A percentile compares a stretch with the other conserved stretches of the same genome.
Evolutionary conservation across 2,329 filamentous ascomycete genomes (phyloP).

Genomic region (Cercospora nicotianae): DNA sequence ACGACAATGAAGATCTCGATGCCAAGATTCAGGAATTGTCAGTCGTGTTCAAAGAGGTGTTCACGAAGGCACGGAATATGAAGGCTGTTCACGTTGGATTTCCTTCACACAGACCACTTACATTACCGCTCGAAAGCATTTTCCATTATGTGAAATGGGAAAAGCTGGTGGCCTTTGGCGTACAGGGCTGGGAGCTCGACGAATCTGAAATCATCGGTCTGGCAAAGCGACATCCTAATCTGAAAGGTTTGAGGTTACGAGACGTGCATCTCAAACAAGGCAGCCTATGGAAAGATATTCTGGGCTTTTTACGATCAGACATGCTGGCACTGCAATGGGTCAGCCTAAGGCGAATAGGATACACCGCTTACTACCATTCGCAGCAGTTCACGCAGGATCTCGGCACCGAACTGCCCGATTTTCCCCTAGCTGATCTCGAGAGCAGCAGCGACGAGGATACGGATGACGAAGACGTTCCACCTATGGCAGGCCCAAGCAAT

Average conservation of each 20-base stretch:
- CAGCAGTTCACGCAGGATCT: slow-evolving; percentile 39
- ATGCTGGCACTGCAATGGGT: slow-evolving; percentile 62
- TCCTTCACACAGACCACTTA: slow-evolving; percentile 57
- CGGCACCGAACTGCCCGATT: slow-evolving; percentile 52
- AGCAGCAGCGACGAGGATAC: slow-evolving; percentile 23
- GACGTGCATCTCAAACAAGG: slow-evolving; percentile 62
- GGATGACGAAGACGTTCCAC: slow-evolving; percentile 23
- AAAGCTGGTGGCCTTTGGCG: slow-evolving; percentile 62
- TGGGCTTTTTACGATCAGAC: slow-evolving; percentile 56
- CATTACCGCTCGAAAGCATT: slow-evolving; percentile 58
- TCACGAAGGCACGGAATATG: slow-evolving; percentile 60
- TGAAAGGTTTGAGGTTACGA: slow-evolving; percentile 60
- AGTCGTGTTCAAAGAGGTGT: slow-evolving; percentile 57
- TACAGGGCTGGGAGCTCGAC: slow-evolving; percentile 64
- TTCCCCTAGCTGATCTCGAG: slow-evolving; percentile 45
- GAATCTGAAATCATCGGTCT: slow-evolving; percentile 62
- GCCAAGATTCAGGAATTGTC: slow-evolving; percentile 60
- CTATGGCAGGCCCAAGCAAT: neutral
- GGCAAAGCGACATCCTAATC: slow-evolving; percentile 55
- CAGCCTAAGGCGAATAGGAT: slow-evolving; percentile 62
- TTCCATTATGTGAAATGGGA: slow-evolving; percentile 65
- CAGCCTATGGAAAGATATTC: slow-evolving; percentile 61
- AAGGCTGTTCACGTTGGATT: slow-evolving; percentile 66
- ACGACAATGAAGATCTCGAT: slow-evolving; percentile 58
- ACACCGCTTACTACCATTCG: slow-evolving; percentile 56